Evolutionary conservation across 139 green algal species (phyloP).

Genomic region (Pleodorina starrii): DNA sequence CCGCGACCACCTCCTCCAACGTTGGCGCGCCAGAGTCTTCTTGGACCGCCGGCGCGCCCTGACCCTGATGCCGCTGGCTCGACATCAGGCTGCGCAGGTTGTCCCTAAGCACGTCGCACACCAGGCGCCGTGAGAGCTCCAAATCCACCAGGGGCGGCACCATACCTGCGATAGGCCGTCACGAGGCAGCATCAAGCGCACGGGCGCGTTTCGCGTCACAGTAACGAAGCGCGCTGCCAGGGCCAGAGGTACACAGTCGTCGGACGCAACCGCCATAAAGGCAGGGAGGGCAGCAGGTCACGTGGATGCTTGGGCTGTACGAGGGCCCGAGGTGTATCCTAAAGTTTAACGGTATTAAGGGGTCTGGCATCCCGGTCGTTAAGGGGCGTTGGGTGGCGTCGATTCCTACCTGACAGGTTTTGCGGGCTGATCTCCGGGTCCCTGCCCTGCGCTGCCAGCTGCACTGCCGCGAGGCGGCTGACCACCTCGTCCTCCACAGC

Average conservation of each 20-base stretch:
- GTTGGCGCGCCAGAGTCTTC: neutral
- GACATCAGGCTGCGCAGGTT: slow-evolving; percentile 1
- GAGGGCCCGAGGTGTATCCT: too few species aligned
- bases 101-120: slow-evolving; percentile 20
- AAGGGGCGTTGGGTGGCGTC: too few species aligned
- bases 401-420: neutral
- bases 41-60: neutral
- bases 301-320: too few species aligned
- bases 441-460: neutral
- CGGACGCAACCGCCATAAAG: too few species aligned
- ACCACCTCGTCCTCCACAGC: slow-evolving; percentile 39
- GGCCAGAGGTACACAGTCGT: too few species aligned
- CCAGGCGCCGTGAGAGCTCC: neutral
- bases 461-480: neutral
- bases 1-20: slow-evolving; percentile 32
- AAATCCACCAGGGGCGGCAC: slow-evolving; percentile 23
- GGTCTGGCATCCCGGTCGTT: too few species aligned
- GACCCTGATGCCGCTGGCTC: neutral
- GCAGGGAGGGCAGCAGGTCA: too few species aligned
- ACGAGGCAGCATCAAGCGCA: too few species aligned
- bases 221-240: too few species aligned
- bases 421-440: neutral
- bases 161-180: neutral
- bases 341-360: too few species aligned
- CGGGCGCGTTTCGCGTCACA: too few species aligned